Base-by-base conservation (phyloP, 306 rosid genomes). In the Prunus mume region DNA sequence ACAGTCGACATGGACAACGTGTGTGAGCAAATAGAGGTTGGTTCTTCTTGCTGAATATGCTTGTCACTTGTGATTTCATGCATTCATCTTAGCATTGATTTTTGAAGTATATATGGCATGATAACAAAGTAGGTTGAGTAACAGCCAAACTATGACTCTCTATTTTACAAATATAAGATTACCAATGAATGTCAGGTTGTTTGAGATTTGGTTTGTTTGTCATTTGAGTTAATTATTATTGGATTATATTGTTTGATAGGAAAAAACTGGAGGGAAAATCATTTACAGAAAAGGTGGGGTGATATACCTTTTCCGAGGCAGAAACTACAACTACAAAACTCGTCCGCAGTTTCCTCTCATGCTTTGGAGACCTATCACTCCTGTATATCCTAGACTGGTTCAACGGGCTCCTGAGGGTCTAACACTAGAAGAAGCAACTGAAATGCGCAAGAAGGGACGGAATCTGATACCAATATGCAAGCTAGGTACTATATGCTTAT, bases 321-420 rank as follows among this genome's bases (percentile, higher is more conserved):
- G 99, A 83, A 90, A 95, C 88, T 92, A 95, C 82, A 95, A 95
- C 76, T 86, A 89, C 66, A 92, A 66, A 88, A 85, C 96, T 52
- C 87, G 90, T 15, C 97, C 97, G 3, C 86, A 76, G 43, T 90
- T 89, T 85, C 99, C 99, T 85, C 89, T 95, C 81, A 95, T 95
- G 99, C 80, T 95, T 69, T 95, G 99, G 99, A 95, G 89, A 85
- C 97, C 99, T 1, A 80, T 84, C 62, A 81, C 97, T 57, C 97
- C 99, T 5, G 96, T 95, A 45, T 95, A 95, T 71, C 99, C 97
- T 54, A 83, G 85, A 83, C 81, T 95, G 80, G 61, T 92, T 78
- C 74, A 68, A 80, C 89, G 76, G 54, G 86, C 73, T 74, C 97
- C 99, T 0, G 96, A 90, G 80, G 97, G 96, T 69, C 85, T 92